Percentiles rank a stretch among this genome's conserved stretches.
Conservation (phyloP, 768 basidiomycete genomes). For the Hemileccinum impolitum region DNA sequence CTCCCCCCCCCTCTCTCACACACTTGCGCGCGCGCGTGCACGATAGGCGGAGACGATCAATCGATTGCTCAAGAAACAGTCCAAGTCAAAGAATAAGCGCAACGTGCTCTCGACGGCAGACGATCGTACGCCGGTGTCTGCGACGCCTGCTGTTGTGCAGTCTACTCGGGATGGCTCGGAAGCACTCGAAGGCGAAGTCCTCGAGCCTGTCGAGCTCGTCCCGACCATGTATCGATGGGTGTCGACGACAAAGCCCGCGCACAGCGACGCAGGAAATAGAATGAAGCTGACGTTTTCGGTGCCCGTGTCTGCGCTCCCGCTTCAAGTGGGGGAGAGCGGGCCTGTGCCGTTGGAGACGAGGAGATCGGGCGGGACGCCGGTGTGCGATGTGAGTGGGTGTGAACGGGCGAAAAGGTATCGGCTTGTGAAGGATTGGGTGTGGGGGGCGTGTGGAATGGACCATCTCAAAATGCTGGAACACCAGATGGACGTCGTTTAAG, state of each 20-base stretch:
- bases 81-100: constrained; percentile 60
- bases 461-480: constrained; percentile 58
- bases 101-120: constrained; percentile 48
- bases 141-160: constrained; percentile 26
- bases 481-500: constrained; percentile 13
- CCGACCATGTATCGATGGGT: constrained; percentile 74
- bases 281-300: constrained; percentile 57
- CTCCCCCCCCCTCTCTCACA: too few relatives aligned
- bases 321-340: too few relatives aligned
- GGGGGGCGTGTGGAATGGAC: constrained; percentile 59
- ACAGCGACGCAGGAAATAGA: not conserved
- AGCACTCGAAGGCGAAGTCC: too few relatives aligned
- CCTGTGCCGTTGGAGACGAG: too few relatives aligned
- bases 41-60: constrained; percentile 90
- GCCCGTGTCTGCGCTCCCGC: constrained; percentile 35
- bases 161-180: constrained; percentile 31
- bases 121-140: constrained; percentile 37
- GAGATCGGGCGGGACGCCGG: constrained; percentile 4
- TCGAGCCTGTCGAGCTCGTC: too few relatives aligned
- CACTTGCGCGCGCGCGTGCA: too few relatives aligned
- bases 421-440: constrained; percentile 57
- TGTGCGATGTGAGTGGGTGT: constrained; percentile 62
- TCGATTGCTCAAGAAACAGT: constrained; percentile 82
- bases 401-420: constrained; percentile 56
- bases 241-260: constrained; percentile 55